Conservation (phyloP, 495 filamentous ascomycete species). For the Sphaerosporella brunnea region DNA sequence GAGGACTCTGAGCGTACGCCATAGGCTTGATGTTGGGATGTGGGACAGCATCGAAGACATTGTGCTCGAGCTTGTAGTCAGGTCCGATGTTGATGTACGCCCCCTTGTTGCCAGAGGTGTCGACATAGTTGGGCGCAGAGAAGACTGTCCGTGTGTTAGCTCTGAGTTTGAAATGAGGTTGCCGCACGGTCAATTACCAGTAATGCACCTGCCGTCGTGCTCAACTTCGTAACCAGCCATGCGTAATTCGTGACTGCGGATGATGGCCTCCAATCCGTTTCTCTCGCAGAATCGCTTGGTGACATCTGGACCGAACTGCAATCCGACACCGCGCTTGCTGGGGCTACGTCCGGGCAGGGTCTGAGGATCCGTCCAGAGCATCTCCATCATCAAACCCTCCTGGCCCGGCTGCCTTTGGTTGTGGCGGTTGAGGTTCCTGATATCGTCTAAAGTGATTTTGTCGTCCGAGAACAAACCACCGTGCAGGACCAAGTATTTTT, state of each 20-base stretch:
- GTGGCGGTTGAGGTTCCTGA: conserved; percentile 80
- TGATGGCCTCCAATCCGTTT: conserved; percentile 86
- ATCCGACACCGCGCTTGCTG: conserved; percentile 88
- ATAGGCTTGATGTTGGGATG: conserved; percentile 91
- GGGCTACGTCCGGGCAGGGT: conserved; percentile 67
- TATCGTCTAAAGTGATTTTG: conserved; percentile 77
- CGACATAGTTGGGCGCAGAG: conserved; percentile 94
- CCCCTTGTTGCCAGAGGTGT: conserved; percentile 92
- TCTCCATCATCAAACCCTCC: conserved; percentile 97
- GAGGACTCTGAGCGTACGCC: conserved; percentile 69
- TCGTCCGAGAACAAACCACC: conserved; percentile 97
- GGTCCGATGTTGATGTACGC: conserved; percentile 95
- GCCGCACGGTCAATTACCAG: conserved; percentile 34
- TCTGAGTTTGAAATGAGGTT: background rate
- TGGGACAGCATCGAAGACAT: conserved; percentile 88
- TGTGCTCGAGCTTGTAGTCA: conserved; percentile 75
- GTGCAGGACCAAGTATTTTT: conserved; percentile 84
- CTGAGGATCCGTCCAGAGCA: conserved; percentile 98
- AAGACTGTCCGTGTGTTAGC: conserved; percentile 42
- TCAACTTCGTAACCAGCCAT: conserved; percentile 98
- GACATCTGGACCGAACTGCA: conserved; percentile 93
- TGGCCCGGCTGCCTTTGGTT: conserved; percentile 92
- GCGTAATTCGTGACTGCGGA: conserved; percentile 90
- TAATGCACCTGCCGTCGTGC: conserved; percentile 90
- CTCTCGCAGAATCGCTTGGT: conserved; percentile 94